These are phyloP conservation scores for Ampelocalamus luodianensis DNA, from an alignment of 176 grass and related monocot genomes.

Conservation along the genomic window DNA sequence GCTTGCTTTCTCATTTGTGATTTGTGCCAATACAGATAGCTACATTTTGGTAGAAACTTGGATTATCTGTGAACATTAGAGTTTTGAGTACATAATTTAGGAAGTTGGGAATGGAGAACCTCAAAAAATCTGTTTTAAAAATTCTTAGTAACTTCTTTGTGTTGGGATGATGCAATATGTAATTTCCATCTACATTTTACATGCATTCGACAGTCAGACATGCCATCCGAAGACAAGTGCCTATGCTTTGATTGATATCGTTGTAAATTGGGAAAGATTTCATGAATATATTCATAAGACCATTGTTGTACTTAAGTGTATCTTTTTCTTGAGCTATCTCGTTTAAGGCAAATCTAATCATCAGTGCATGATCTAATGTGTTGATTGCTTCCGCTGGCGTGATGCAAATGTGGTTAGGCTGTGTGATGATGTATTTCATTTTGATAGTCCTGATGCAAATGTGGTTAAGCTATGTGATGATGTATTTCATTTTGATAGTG, in stretches of 20 bases:
- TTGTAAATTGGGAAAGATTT: background rate
- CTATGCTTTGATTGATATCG: background rate
- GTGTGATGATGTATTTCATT: constrained; percentile 6
- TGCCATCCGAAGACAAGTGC: background rate
- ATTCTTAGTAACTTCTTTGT: background rate
- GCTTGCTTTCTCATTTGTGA: too few relatives aligned
- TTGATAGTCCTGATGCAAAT: constrained; percentile 16
- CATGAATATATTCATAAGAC: constrained; percentile 17
- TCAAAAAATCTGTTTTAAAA: background rate
- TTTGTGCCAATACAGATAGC: too few relatives aligned
- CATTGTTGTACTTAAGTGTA: background rate
- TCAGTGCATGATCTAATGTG: background rate
- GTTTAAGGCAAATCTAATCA: background rate
- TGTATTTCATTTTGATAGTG: constrained; percentile 16
- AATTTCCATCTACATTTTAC: background rate
- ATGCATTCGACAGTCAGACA: background rate
- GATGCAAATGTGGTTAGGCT: background rate
- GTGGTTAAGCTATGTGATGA: background rate
- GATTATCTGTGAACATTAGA: background rate
- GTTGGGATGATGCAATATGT: background rate
- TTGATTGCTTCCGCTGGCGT: background rate
- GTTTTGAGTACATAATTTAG: background rate
- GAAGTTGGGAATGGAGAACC: background rate
- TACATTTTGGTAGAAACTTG: background rate
- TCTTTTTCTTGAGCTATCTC: background rate